Evolutionary conservation across 805 yeast genomes (phyloP).

Genomic region (Kluyveromyces nonfermentans): DNA sequence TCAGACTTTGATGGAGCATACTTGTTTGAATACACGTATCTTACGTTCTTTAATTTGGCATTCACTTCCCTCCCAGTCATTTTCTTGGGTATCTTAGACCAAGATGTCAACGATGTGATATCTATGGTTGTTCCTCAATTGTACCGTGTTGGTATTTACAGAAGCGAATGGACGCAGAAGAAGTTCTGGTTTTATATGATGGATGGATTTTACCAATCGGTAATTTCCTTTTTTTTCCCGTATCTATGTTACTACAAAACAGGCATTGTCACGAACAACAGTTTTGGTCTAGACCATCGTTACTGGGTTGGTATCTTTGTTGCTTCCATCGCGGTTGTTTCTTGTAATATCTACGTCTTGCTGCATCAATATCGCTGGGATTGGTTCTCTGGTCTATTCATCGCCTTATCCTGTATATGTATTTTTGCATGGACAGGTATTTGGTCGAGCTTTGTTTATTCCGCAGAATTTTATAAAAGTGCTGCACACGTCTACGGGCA

Average conservation of each 20-base stretch:
- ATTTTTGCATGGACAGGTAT: slow-evolving; percentile 73
- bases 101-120: slow-evolving; percentile 64
- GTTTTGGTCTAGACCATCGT: slow-evolving; percentile 58
- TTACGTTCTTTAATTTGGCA: slow-evolving; percentile 76
- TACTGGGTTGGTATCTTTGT: slow-evolving; percentile 63
- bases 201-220: slow-evolving; percentile 71
- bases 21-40: slow-evolving; percentile 64
- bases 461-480: slow-evolving; percentile 58
- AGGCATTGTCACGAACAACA: slow-evolving; percentile 41
- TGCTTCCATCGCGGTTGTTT: slow-evolving; percentile 53
- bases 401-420: slow-evolving; percentile 47
- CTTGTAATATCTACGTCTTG: slow-evolving; percentile 59
- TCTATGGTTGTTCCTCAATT: slow-evolving; percentile 67
- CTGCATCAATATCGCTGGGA: slow-evolving; percentile 75
- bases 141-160: slow-evolving; percentile 61
- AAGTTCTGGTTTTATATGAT: slow-evolving; percentile 68
- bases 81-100: slow-evolving; percentile 70
- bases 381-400: slow-evolving; percentile 53
- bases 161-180: slow-evolving; percentile 58
- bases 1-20: slow-evolving; percentile 73
- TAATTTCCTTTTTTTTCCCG: slow-evolving; percentile 66
- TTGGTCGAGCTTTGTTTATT: slow-evolving; percentile 49
- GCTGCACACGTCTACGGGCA: slow-evolving; percentile 57
- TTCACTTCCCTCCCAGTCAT: slow-evolving; percentile 77
- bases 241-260: slow-evolving; percentile 41